phyloP scores from a whole-genome alignment of 2,329 filamentous ascomycete species.

The Aspergillus jensenii region DNA sequence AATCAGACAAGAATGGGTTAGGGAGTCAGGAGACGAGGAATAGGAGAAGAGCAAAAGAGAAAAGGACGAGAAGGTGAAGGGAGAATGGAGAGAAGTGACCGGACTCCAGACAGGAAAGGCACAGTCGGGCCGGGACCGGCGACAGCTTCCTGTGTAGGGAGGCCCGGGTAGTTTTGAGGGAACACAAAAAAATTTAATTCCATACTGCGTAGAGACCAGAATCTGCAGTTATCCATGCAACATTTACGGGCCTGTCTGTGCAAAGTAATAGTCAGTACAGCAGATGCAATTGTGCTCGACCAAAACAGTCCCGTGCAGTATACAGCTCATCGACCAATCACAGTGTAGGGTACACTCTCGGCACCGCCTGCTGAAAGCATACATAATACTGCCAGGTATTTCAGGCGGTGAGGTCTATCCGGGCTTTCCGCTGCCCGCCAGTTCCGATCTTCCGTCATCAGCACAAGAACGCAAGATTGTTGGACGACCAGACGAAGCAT shows the following conservation, averaged over 20 bases:
- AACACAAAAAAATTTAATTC: not conserved
- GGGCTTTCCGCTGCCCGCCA: not conserved
- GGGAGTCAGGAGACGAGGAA: not conserved
- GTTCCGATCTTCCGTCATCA: not conserved
- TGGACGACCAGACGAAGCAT: conserved; percentile 1
- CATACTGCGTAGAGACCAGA: not conserved
- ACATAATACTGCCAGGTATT: not conserved
- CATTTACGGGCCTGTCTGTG: not conserved
- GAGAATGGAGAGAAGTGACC: not conserved
- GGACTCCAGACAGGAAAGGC: conserved; percentile 2
- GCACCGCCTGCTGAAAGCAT: not conserved
- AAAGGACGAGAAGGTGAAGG: not conserved
- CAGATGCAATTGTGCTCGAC: not conserved
- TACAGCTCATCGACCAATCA: conserved; percentile 7
- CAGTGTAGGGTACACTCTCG: not conserved
- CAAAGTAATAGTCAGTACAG: no score
- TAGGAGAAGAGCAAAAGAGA: not conserved
- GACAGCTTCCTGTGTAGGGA: not conserved
- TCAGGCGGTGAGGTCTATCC: conserved; percentile 5
- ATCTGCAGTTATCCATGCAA: no score
- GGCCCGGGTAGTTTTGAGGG: not conserved
- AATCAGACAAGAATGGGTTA: no score
- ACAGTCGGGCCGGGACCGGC: conserved; percentile 24
- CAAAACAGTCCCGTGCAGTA: not conserved
- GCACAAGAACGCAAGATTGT: not conserved